Conservation (phyloP, 2,329 filamentous ascomycete genomes). For the Coniosporium tulheliwenetii region DNA sequence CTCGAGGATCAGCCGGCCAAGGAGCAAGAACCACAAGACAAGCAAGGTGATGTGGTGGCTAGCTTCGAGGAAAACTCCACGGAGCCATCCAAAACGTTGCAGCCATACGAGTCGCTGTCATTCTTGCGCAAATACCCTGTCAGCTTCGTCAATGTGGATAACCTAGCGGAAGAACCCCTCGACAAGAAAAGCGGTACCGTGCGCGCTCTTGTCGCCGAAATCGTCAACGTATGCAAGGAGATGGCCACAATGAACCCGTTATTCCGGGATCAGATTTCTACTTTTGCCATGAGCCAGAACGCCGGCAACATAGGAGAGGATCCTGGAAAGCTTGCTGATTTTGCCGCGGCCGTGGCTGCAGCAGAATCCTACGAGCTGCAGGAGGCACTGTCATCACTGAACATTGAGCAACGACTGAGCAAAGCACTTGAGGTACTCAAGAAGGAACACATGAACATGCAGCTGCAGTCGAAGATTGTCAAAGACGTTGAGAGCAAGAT, state of each 20-base stretch:
- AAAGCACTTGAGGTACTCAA: constrained; percentile 88
- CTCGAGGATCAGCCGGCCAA: constrained; percentile 11
- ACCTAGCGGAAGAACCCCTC: constrained; percentile 73
- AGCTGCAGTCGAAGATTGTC: constrained; percentile 90
- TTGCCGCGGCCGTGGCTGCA: constrained; percentile 90
- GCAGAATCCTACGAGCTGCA: constrained; percentile 87
- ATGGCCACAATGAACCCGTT: constrained; percentile 86
- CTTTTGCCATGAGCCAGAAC: constrained; percentile 89
- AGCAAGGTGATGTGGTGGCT: constrained; percentile 86
- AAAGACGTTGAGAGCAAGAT: constrained; percentile 98
- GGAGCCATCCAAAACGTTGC: constrained; percentile 31
- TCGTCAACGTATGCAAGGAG: constrained; percentile 97
- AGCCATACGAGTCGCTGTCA: constrained; percentile 68
- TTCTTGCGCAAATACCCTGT: constrained; percentile 87
- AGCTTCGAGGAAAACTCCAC: constrained; percentile 80
- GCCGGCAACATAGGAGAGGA: constrained; percentile 91
- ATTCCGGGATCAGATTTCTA: constrained; percentile 94
- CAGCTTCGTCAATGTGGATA: constrained; percentile 90
- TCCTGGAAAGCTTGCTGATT: constrained; percentile 88
- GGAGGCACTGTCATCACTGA: constrained; percentile 73
- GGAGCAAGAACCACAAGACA: constrained; percentile 32
- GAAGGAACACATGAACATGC: constrained; percentile 96
- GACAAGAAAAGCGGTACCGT: constrained; percentile 84
- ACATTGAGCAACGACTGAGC: constrained; percentile 81
- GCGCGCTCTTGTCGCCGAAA: constrained; percentile 86